Evolutionary conservation across 345 rosid genomes (phyloP), one percentile per base, ranked within the genome.

Genomic region (Hibiscus trionum): DNA sequence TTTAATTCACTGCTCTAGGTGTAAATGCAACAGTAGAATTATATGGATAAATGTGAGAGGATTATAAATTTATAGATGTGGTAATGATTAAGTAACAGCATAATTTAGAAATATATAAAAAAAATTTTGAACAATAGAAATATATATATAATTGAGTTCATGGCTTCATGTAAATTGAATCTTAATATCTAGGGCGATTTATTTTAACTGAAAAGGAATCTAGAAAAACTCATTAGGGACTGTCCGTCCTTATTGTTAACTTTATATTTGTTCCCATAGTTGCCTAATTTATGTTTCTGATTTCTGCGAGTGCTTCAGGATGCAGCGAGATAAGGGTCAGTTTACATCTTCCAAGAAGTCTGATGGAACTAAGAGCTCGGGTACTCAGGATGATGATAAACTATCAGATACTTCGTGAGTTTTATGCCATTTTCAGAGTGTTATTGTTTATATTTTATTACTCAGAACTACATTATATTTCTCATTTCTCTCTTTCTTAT

Each of bases 271-370:
- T 70, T 70, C 7, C 49, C 49, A 3, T 31, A 19, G 31, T 60
- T 60, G 56, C 31, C 31, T 55, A 15, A 27, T 11, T 57, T 11
- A 31, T 65, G 39, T 67, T 61, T 67, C 15, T 75, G 61, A 75
- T 27, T 72, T 58, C 15, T 67, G 5, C 44, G 58, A 53, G 12
- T 66, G 58, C 66, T 44, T 49, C 94, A 94, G 98, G 83, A 94
- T 94, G 98, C 91, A 93, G 75, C 90, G 98, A 6, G 91, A 88
- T 62, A 94, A 91, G 76, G 98, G 98, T 79, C 98, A 94, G 14
- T 94, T 94, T 81, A 88, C 97, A 19, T 94, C 97, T 66, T 64
- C 88, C 72, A 89, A 89, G 80, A 90, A 85, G 88, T 75, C 88
- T 39, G 95, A 94, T 64, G 93, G 93, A 68, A 60, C 82, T 65